Base-by-base conservation (phyloP, 73 alveolate genomes). In the Uronychia setigera region DNA sequence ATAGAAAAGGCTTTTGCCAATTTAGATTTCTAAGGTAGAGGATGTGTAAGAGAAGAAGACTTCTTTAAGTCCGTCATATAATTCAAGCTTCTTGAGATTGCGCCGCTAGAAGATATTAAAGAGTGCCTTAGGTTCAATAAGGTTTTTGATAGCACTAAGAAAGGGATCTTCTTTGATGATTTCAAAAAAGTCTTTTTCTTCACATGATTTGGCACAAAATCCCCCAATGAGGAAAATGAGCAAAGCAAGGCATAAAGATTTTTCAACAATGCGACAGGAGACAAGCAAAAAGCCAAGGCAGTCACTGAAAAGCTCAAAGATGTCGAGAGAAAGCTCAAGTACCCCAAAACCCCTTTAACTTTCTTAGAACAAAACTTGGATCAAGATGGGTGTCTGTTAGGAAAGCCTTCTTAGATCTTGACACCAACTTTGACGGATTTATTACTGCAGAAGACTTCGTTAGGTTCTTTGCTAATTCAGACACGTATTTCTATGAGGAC, bases 391-490 rank as follows among this genome's bases (percentile, higher is more conserved):
- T 76, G 25, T 83, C 91, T 0, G 88, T 88, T 32, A 76, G 94
- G 76, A 88, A 88, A 75, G 94, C 94, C 29, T 88, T 88, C 85
- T 80, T 88, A 35, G 94, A 84, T 29, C 58, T 88, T 0, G 95
- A 89, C 46, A 79, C 89, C 31, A 90, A 89, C 77, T 84, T 58
- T 84, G 95, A 89, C 60, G 95, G 95, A 33, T 89, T 32, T 35
- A 89, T 89, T 31, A 84, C 95, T 26, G 95, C 88, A 0, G 95
- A 89, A 79, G 95, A 89, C 60, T 80, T 89, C 11, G 82, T 87
- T 29, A 57, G 89, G 29, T 81, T 75, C 46, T 89, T 89, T 35
- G 92, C 92, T 26, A 29, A 89, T 27, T 34, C 29, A 14, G 91
- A 85, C 29, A 32, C 57, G 14, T 57, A 76, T 46, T 85, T 77